Evolutionary conservation across 2,329 filamentous ascomycete genomes (phyloP).

Genomic region (Clonostachys byssicola): DNA sequence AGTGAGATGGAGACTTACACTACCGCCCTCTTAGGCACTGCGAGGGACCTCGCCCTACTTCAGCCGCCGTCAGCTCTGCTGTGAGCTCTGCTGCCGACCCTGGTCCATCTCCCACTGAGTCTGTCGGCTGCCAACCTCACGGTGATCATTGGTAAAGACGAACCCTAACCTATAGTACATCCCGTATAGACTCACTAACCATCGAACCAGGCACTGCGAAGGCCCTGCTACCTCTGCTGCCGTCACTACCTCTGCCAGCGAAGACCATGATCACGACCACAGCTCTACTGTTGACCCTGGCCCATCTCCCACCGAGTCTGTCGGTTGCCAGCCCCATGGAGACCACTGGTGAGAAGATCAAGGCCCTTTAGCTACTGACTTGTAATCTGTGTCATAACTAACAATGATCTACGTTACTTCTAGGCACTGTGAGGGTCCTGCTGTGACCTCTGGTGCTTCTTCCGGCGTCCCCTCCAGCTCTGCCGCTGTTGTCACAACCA

Average conservation of each 20-base stretch:
- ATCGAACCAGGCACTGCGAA: slow-evolving; percentile 2
- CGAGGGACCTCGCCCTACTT: slow-evolving; percentile 5
- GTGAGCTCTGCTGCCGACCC: slow-evolving; percentile 9
- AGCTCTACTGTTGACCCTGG: slow-evolving; percentile 5
- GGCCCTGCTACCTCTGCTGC: not conserved
- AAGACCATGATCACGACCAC: not conserved
- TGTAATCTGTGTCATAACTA: too few relatives aligned
- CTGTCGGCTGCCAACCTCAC: slow-evolving; percentile 25
- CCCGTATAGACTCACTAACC: not conserved
- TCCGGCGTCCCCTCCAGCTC: not conserved
- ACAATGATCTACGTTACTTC: not conserved
- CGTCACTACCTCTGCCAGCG: not conserved
- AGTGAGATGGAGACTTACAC: too few relatives aligned
- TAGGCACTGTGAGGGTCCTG: slow-evolving; percentile 11
- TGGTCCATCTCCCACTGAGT: slow-evolving; percentile 24
- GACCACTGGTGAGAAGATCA: slow-evolving; percentile 25
- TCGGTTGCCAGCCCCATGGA: slow-evolving; percentile 24
- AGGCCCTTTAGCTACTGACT: not conserved
- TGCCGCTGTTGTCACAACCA: not conserved
- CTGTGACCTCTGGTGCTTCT: not conserved
- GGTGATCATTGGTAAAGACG: slow-evolving; percentile 24
- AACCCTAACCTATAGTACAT: not conserved
- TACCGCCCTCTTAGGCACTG: slow-evolving; percentile 5
- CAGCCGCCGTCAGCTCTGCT: not conserved
- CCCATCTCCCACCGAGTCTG: slow-evolving; percentile 22